Conservation (phyloP, 257 asterid species). For the Marsdenia floribunda region DNA sequence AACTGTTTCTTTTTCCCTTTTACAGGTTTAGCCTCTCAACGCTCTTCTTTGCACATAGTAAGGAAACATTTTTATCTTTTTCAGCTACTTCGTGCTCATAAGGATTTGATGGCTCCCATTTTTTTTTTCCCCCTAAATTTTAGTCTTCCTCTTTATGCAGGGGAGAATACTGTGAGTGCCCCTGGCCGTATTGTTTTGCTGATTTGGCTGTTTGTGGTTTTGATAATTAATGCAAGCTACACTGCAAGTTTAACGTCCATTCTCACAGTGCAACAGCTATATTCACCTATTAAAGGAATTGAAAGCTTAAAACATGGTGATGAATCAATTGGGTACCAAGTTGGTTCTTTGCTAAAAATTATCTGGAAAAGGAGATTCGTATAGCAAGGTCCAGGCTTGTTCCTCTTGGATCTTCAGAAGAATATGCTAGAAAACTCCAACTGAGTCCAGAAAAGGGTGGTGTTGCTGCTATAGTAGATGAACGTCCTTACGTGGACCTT, state of each 20-base stretch:
- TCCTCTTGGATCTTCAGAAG: slow-evolving; percentile 48
- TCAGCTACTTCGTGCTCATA: neutral
- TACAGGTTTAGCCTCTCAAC: slow-evolving; percentile 74
- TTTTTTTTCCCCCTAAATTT: neutral
- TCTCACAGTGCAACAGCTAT: slow-evolving; percentile 61
- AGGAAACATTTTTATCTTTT: slow-evolving; percentile 24
- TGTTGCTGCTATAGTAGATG: slow-evolving; percentile 68
- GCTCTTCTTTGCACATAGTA: slow-evolving; percentile 53
- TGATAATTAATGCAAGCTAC: slow-evolving; percentile 61
- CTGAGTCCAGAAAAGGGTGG: slow-evolving; percentile 54
- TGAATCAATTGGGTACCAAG: slow-evolving; percentile 60
- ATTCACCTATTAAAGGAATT: slow-evolving; percentile 50
- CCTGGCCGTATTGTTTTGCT: slow-evolving; percentile 56
- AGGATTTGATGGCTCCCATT: neutral
- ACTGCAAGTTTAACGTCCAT: slow-evolving; percentile 70
- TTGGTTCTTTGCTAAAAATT: slow-evolving; percentile 56
- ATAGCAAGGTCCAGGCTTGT: slow-evolving; percentile 50
- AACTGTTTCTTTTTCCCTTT: slow-evolving; percentile 1
- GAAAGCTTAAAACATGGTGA: slow-evolving; percentile 42
- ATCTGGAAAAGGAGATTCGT: slow-evolving; percentile 45
- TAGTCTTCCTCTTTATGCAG: slow-evolving; percentile 21
- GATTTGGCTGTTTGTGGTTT: slow-evolving; percentile 59
- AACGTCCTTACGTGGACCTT: slow-evolving; percentile 49
- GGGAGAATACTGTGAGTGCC: slow-evolving; percentile 48
- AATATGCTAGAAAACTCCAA: slow-evolving; percentile 43